Evolutionary conservation across 208 protist species (phyloP), one percentile per base, ranked within the genome.

Genomic region (Baffinella frigidus): DNA sequence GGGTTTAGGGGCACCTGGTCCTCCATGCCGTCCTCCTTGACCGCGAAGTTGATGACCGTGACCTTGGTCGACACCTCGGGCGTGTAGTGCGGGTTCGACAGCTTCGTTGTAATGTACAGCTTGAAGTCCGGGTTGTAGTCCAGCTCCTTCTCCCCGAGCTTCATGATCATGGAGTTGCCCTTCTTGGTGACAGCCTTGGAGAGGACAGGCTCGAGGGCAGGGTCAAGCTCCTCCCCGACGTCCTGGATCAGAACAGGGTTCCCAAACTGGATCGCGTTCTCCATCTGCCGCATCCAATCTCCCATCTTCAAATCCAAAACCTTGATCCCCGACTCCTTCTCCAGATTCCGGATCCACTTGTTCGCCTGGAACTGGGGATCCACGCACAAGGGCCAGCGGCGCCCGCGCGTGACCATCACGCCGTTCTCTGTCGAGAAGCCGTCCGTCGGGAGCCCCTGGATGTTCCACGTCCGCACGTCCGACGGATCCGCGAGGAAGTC

Each of bases 281-380:
- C 98, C 33, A 99, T 96, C 38, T 96, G 97, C 92, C 97, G 97
- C 73, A 99, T 95, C 92, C 98, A 98, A 94, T 99, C 97, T 5
- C 95, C 41, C 93, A 98, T 96, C 94, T 98, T 99, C 35, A 96
- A 95, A 93, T 98, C 96, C 81, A 98, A 96, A 41, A 99, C 95
- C 87, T 92, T 77, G 62, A 56, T 27, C 30, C 51, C 51, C 33
- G 73, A 35, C 89, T 98, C 96, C 41, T 97, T 95, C 95, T 98
- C 97, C 95, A 96, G 87, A 17, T 97, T 97, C 93, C 99, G 98
- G 56, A 99, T 97, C 98, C 98, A 99, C 95, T 99, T 98, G 94
- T 98, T 99, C 5, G 98, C 98, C 95, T 99, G 98, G 93, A 96
- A 96, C 96, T 99, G 98, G 61, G 98, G 98, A 94, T 99, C 98